Evolutionary conservation across 139 green algal genomes (phyloP), one percentile per base, ranked within the genome.

Genomic region (Chlamydomonas sphaeroides): DNA sequence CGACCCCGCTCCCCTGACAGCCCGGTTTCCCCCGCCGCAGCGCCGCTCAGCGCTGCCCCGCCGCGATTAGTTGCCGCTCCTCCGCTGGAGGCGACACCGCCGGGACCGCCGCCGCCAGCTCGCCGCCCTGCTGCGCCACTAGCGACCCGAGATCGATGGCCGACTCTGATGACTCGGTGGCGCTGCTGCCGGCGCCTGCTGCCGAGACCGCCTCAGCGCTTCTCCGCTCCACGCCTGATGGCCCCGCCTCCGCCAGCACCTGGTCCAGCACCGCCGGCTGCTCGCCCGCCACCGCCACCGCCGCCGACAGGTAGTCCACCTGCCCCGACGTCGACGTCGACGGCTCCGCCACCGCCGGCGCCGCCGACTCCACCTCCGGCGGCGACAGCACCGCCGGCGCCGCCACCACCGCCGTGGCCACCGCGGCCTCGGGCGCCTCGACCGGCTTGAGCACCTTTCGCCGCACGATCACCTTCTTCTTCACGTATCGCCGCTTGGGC

Each of bases 341-440:
- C n/a, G 48, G 10, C 28, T 17, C 33, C 51, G 33, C 49, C 48
- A 32, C 56, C 42, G 62, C 20, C 25, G 72, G 21, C 10, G 32
- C 59, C 32, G 32, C 42, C 23, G 68, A 10, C 59, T 66, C 59
- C 5, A 39, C 30, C 15, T 6, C 26, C 53, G 72, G 53, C 57
- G 30, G 26, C 38, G 68, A 4, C 59, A 70, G 30, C 56, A 45
- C 32, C 51, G 57, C 82, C 68, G 61, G 56, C 53, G 62, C 77
- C 41, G 57, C 59, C 63, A 74, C 65, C 48, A 33, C 74, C 42
- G 53, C 41, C 33, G 35, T 56, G 10, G 74, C n/a, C 49, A 84
- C 70, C n/a, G n/a, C n/a, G n/a, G n/a, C n/a, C 36, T 78, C 80
- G 68, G 85, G 85, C 78, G 86, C 73, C 68, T 87, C 65, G n/a